Conservation (phyloP, 176 grass and related monocot genomes). For the Ananas comosus region DNA sequence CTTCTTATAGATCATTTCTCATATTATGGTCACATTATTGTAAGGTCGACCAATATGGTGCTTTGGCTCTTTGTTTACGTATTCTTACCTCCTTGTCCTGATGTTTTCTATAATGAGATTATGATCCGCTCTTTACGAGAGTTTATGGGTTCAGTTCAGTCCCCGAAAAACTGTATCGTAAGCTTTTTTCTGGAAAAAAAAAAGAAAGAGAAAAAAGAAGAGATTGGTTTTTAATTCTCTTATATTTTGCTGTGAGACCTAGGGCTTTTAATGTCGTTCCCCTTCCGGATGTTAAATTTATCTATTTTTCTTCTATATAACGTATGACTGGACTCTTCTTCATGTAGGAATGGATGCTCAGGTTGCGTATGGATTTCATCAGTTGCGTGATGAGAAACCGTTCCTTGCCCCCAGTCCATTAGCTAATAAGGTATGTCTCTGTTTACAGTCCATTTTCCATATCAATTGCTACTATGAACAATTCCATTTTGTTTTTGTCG, state of each 20-base stretch:
- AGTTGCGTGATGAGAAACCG: constrained; percentile 77
- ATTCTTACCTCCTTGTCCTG: no score
- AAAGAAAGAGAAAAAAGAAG: no score
- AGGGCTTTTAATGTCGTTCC: constrained; percentile 5
- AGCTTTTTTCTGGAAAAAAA: no score
- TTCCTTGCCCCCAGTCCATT: constrained; percentile 86
- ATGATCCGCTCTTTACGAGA: no score
- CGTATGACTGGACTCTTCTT: constrained; percentile 7
- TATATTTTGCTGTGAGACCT: neutral
- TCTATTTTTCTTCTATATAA: constrained; percentile 6
- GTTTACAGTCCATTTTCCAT: constrained; percentile 9
- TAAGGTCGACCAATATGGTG: no score
- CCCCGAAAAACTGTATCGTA: no score
- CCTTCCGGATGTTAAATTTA: neutral
- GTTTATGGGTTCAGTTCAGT: no score
- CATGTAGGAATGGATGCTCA: constrained; percentile 95
- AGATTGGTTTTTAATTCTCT: no score
- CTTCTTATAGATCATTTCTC: neutral
- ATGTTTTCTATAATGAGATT: neutral
- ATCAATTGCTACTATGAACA: neutral
- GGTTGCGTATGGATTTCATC: constrained; percentile 94
- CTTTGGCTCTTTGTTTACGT: no score
- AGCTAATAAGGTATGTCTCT: constrained; percentile 76
- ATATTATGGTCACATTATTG: no score
- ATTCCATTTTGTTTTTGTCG: no score